A percentile compares a stretch with the other conserved stretches of the same genome.
Evolutionary conservation across 768 basidiomycete species (phyloP).

Genomic region (Mycena belliarum): DNA sequence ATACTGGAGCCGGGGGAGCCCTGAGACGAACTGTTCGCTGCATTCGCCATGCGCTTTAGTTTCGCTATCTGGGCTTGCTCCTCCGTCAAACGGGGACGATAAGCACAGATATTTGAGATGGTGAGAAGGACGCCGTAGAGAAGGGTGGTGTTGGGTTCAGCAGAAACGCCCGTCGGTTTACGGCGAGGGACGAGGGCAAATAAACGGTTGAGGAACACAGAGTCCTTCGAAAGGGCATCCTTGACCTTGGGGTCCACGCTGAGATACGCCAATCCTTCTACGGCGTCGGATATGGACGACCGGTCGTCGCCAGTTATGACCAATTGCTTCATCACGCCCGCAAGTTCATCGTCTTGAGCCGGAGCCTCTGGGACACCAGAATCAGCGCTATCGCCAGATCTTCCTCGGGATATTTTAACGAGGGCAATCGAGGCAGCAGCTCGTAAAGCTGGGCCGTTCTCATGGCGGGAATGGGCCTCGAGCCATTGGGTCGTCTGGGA

Average conservation of each 20-base stretch:
- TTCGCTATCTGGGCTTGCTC: constrained; percentile 85
- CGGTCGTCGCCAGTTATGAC: constrained; percentile 42
- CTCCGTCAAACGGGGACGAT: constrained; percentile 69
- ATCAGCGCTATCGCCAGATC: constrained; percentile 45
- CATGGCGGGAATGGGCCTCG: constrained; percentile 52
- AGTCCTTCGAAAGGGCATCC: constrained; percentile 56
- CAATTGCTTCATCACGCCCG: constrained; percentile 57
- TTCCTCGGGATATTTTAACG: constrained; percentile 72
- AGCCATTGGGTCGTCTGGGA: constrained; percentile 68
- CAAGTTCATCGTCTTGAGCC: constrained; percentile 46
- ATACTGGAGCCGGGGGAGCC: constrained; percentile 38
- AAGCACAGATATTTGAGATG: constrained; percentile 71
- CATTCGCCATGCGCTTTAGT: constrained; percentile 72
- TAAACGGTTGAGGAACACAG: constrained; percentile 54
- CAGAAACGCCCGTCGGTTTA: constrained; percentile 33
- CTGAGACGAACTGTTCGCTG: constrained; percentile 31
- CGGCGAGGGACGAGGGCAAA: constrained; percentile 58
- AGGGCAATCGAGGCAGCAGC: constrained; percentile 73
- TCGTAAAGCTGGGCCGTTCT: constrained; percentile 46
- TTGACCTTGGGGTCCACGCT: constrained; percentile 65
- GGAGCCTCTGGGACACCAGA: constrained; percentile 16
- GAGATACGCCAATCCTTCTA: constrained; percentile 88
- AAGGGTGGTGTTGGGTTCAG: constrained; percentile 48
- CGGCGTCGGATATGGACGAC: constrained; percentile 56
- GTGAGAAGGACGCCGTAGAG: constrained; percentile 80